A percentile compares a stretch with the other conserved stretches of the same genome.
phyloP scores from a whole-genome alignment of 495 filamentous ascomycete species.

The Physcia stellaris region DNA sequence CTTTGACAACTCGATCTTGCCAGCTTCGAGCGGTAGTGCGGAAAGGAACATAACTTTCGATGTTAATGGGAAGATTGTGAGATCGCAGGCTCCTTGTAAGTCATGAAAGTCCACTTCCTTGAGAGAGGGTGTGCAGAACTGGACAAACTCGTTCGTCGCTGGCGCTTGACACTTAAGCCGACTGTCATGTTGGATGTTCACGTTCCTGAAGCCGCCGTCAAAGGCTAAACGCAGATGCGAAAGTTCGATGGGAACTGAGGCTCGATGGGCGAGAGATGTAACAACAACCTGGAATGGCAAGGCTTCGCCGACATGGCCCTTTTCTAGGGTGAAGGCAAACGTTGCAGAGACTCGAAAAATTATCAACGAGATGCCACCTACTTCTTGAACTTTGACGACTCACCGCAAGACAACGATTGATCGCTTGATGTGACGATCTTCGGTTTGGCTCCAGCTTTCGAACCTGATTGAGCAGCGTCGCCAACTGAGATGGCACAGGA shows the following conservation, averaged over 20 bases:
- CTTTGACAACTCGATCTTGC: conserved; percentile 51
- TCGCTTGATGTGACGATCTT: conserved; percentile 50
- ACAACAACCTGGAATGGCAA: conserved; percentile 60
- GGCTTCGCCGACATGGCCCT: conserved; percentile 75
- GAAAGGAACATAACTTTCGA: conserved; percentile 59
- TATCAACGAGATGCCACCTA: background rate
- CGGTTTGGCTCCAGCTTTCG: conserved; percentile 42
- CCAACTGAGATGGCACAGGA: no score
- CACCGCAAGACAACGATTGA: conserved; percentile 55
- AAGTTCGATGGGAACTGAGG: conserved; percentile 50
- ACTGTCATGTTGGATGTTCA: conserved; percentile 32
- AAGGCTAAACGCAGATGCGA: conserved; percentile 51
- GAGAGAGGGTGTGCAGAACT: background rate
- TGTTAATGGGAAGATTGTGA: conserved; percentile 55
- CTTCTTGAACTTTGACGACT: conserved; percentile 13
- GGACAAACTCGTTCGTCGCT: background rate
- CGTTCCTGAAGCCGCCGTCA: conserved; percentile 51
- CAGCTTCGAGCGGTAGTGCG: conserved; percentile 66
- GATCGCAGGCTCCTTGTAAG: conserved; percentile 29
- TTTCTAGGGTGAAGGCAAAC: conserved; percentile 57
- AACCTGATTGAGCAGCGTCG: no score
- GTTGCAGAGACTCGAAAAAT: conserved; percentile 42
- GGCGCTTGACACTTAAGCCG: conserved; percentile 5
- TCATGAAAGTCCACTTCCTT: background rate
- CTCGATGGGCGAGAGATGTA: conserved; percentile 49